These are phyloP conservation scores for Fusarium nanum DNA, from an alignment of 2,329 filamentous ascomycete genomes.

Conservation along the genomic window DNA sequence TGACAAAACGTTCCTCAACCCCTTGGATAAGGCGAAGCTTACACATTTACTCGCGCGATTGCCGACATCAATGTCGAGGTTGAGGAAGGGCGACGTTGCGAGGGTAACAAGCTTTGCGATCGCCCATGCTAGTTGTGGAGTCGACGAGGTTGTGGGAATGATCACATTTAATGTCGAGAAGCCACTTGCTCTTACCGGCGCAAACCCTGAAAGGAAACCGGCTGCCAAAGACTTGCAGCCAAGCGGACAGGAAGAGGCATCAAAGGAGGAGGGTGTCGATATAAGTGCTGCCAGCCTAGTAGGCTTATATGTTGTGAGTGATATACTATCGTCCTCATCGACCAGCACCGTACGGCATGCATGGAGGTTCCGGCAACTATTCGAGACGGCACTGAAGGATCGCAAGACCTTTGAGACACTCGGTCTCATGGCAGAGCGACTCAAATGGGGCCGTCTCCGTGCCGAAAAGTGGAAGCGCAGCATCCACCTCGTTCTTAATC, in stretches of 20 bases:
- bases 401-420: slow-evolving; percentile 80
- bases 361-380: slow-evolving; percentile 86
- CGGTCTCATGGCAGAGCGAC: slow-evolving; percentile 76
- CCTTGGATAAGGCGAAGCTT: slow-evolving; percentile 85
- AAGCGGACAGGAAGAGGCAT: slow-evolving; percentile 49
- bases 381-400: slow-evolving; percentile 76
- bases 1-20: slow-evolving; percentile 78
- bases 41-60: slow-evolving; percentile 85
- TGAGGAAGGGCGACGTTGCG: slow-evolving; percentile 87
- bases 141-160: slow-evolving; percentile 91
- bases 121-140: slow-evolving; percentile 83
- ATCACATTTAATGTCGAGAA: slow-evolving; percentile 83
- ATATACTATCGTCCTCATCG: slow-evolving; percentile 82
- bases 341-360: slow-evolving; percentile 83
- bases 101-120: slow-evolving; percentile 90
- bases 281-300: slow-evolving; percentile 80
- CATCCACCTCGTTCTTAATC: slow-evolving; percentile 72
- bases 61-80: slow-evolving; percentile 77
- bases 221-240: slow-evolving; percentile 51
- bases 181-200: slow-evolving; percentile 78
- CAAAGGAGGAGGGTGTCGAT: slow-evolving; percentile 64
- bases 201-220: slow-evolving; percentile 68
- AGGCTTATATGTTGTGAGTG: slow-evolving; percentile 80
- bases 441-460: slow-evolving; percentile 83
- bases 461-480: slow-evolving; percentile 88